Evolutionary conservation across 2,329 filamentous ascomycete genomes (phyloP), one percentile per base, ranked within the genome.

Genomic region (Paracorniculantispora psalliotae): DNA sequence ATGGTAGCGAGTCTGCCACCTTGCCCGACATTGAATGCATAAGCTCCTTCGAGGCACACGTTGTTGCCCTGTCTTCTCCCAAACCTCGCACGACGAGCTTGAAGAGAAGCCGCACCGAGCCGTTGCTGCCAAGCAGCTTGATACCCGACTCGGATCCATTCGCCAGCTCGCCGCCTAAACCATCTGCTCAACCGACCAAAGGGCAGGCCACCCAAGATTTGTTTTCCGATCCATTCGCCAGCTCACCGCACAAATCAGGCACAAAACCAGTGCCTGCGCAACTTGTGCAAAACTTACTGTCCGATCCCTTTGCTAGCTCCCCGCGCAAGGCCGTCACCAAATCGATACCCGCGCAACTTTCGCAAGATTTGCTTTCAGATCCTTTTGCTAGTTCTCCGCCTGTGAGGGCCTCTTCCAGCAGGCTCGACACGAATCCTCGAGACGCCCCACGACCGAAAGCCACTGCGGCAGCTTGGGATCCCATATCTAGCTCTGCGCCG

Each of bases 401-500:
- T 19, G 44, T 48, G 30, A 35, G 47, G 21, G 35, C 33, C 12
- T 50, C 48, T 41, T 21, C 58, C n/a, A 26, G 44, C 61, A 28
- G 21, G 21, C 10, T 41, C 25, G 43, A 43, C 43, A 25, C 43
- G n/a, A 28, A 39, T 19, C 8, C 48, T 56, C 53, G 10, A 26
- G 53, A 48, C 23, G 43, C 21, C 10, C 4, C 53, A 26, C 41
- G 19, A 3, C 41, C 19, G 23, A 46, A 47, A 52, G 12, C 26
- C 7, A 46, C 37, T 7, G 51, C 25, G 3, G 58, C 66, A 3
- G 68, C 69, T 0, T 81, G 78, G 78, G 79, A 81, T 64, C 79
- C 78, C 0, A 82, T 82, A 53, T 82, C 80, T 0, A 83, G 80
- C 65, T 82, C 79, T 1, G 79, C 79, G 4, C 80, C 79, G 1